Evolutionary conservation across 2,329 filamentous ascomycete genomes (phyloP), one percentile per base, ranked within the genome.

Genomic region (Coniosporium uncinatum): DNA sequence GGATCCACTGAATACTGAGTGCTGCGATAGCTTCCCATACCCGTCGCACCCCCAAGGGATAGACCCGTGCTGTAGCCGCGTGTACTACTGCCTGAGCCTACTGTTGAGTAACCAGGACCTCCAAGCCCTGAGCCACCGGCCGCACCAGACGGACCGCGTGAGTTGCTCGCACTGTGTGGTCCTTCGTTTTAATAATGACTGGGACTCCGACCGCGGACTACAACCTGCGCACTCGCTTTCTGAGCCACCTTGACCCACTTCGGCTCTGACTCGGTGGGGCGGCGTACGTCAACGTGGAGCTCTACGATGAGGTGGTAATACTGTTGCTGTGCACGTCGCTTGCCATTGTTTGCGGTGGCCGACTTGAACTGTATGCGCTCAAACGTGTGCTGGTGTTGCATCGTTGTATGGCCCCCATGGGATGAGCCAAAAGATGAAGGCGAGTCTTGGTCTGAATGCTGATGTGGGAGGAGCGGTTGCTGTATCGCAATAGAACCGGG

Each of bases 341-440:
- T 95, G 36, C 89, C 89, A 51, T 96, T 96, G 66, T 95, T 96
- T 19, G 88, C 88, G 0, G 89, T 95, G 1, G 90, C 89, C 49
- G 88, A 87, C 61, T 95, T 94, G 75, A 95, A 96, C 53, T 95
- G 89, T 39, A 95, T 93, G 11, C 90, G 81, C 57, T 95, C 89
- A 57, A 94, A 96, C 0, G 73, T 76, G 43, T 82, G 76, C n/a
- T 71, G 69, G 52, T 60, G 21, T 47, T 56, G 14, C 14, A 16
- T 35, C 33, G 33, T 11, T 8, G 14, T 35, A 29, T 29, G 24
- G 8, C 8, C n/a, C 24, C 8, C n/a, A 8, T 29, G 24, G 8
- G 33, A n/a, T 6, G 18, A 16, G 33, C 33, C 33, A 17, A 11
- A 19, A 35, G 14, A 6, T 16, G 8, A 17, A 17, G 33, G 11